Evolutionary conservation across 768 basidiomycete genomes (phyloP), one percentile per base, ranked within the genome.

Genomic region (Hericium rajendrae): DNA sequence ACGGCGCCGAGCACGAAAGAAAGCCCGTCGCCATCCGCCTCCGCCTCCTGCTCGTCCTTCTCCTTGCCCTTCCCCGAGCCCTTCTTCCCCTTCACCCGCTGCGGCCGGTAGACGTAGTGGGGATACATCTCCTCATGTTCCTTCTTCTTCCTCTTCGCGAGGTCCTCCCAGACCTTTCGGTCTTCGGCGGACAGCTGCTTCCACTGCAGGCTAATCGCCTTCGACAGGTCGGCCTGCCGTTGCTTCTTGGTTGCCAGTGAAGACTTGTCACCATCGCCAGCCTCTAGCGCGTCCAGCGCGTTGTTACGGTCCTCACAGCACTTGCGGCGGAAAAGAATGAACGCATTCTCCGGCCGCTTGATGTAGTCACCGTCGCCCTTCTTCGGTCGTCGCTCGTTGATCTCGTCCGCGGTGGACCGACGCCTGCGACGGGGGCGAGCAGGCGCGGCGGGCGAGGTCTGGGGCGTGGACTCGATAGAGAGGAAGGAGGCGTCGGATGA

Each of bases 191-290:
- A 66, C 54, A 90, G 78, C 26, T 76, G 68, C 72, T 86, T 87
- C 88, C 88, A 90, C 72, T 86, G 83, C 72, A 85, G 84, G 65
- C 84, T 85, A 71, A 90, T 89, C 32, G 82, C 83, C 76, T 90
- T 90, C 43, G 86, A 86, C 43, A 91, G 80, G 73, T 89, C 86
- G 9, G 87, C 83, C 69, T 84, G 83, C 50, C 86, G 81, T 68
- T 85, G 83, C 69, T 87, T 88, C 81, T 87, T 88, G 13, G 78
- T 68, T 4, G 80, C 76, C 2, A 59, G 62, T 4, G 57, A 53
- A 2, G 59, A 32, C 53, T 39, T 59, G 43, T 56, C 59, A 40
- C 56, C 59, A 46, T 62, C 59, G 26, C 58, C 57, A 12, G 59
- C 60, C 28, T 66, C 68, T 41, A 61, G 72, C 3, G 72, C 77